These are phyloP conservation scores for Anethum foeniculum DNA, from an alignment of 140 eudicot species.

Conservation along the genomic window DNA sequence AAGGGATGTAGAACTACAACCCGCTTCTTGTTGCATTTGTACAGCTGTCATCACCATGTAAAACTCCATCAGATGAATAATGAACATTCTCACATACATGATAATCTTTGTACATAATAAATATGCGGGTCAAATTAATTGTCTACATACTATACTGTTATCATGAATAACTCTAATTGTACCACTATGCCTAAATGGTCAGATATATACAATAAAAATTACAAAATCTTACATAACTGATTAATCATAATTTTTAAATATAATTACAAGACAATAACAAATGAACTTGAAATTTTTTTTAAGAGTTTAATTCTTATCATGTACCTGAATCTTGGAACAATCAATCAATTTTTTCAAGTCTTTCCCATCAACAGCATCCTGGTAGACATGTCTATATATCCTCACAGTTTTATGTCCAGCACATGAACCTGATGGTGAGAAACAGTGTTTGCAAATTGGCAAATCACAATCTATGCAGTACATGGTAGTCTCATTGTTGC, in stretches of 20 bases:
- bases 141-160: too few relatives aligned
- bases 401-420: constrained; percentile 30
- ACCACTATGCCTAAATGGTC: background rate
- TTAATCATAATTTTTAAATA: background rate
- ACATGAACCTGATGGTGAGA: constrained; percentile 24
- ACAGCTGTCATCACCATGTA: background rate
- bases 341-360: constrained; percentile 32
- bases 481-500: constrained; percentile 22
- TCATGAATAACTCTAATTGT: background rate
- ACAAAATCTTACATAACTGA: background rate
- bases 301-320: background rate
- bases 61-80: background rate
- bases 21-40: background rate
- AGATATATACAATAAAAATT: too few relatives aligned
- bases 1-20: background rate
- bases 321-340: constrained; percentile 48
- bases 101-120: too few relatives aligned
- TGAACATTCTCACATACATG: too few relatives aligned
- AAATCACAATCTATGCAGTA: constrained; percentile 47
- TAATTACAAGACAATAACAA: background rate
- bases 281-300: background rate
- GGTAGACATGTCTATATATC: constrained; percentile 43
- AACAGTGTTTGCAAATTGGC: constrained; percentile 41
- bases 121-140: too few relatives aligned
- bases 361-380: constrained; percentile 41